Evolutionary conservation across 768 basidiomycete species (phyloP).

Genomic region (Rhodotorula diobovata): DNA sequence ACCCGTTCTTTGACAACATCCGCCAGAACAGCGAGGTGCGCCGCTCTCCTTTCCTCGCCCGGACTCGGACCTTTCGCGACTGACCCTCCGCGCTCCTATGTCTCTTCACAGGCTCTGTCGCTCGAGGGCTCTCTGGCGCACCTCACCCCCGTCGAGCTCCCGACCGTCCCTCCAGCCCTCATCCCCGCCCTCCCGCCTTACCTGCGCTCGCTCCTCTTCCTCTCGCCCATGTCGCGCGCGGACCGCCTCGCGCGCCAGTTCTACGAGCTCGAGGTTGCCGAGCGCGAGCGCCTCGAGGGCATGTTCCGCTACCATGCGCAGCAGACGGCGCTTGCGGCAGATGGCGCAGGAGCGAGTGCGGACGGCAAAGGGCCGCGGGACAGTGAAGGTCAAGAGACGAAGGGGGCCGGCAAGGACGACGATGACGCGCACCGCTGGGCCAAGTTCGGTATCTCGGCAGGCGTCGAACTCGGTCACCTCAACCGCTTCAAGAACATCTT

Average conservation of each 20-base stretch:
- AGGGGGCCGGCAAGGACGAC: not conserved
- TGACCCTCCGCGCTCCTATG: too few relatives aligned
- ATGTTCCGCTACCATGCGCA: conserved; percentile 85
- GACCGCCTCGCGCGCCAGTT: conserved; percentile 87
- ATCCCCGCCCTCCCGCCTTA: conserved; percentile 33
- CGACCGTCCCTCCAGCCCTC: conserved; percentile 10
- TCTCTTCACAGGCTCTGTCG: conserved; percentile 31
- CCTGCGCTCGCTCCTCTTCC: conserved; percentile 28
- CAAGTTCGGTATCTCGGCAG: conserved; percentile 91
- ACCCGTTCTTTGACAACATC: conserved; percentile 94
- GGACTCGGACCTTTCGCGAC: too few relatives aligned
- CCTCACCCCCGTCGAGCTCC: conserved; percentile 38
- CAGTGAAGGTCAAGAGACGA: too few relatives aligned
- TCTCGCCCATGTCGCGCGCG: conserved; percentile 47
- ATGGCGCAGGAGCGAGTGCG: not conserved
- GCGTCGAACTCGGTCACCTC: conserved; percentile 87
- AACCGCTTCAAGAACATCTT: conserved; percentile 97
- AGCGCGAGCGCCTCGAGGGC: conserved; percentile 79
- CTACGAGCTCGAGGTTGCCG: conserved; percentile 83
- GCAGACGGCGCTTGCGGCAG: conserved; percentile 50
- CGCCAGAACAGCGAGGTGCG: conserved; percentile 48
- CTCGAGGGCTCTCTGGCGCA: conserved; percentile 39
- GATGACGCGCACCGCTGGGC: conserved; percentile 44
- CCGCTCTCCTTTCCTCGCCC: not conserved
- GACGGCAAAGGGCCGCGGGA: not conserved